phyloP scores from a whole-genome alignment of 192 early-diverging fungal genomes.

The Pilobolus umbonatus region DNA sequence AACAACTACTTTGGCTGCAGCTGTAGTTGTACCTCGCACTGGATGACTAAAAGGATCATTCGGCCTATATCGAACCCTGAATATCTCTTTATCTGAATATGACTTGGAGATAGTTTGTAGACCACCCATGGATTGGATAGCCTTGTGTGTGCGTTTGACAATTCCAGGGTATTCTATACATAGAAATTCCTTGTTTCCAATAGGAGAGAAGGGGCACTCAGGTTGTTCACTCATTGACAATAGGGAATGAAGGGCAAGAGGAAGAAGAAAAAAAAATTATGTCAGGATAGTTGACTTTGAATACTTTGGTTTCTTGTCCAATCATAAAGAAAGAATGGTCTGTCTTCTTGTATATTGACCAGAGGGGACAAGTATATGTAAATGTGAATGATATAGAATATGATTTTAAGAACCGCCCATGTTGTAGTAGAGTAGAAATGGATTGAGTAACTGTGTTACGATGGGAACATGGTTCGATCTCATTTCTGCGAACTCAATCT shows the following conservation, averaged over 20 bases:
- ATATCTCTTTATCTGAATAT: slow-evolving; percentile 32
- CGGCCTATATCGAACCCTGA: slow-evolving; percentile 53
- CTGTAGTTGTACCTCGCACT: slow-evolving; percentile 53
- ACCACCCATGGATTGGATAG: slow-evolving; percentile 46
- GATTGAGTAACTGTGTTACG: too few relatives aligned
- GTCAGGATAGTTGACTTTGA: neutral
- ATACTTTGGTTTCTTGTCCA: neutral
- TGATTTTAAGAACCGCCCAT: too few relatives aligned
- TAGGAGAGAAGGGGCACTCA: slow-evolving; percentile 6
- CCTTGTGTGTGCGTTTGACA: slow-evolving; percentile 37
- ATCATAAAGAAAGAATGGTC: neutral
- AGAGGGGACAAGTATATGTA: too few relatives aligned
- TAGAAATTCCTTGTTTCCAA: slow-evolving; percentile 34
- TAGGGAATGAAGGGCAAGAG: neutral
- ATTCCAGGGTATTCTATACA: slow-evolving; percentile 56
- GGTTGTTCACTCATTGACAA: neutral
- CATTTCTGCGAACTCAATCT: too few relatives aligned
- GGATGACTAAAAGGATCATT: slow-evolving; percentile 62
- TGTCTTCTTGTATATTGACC: too few relatives aligned
- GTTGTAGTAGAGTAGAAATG: too few relatives aligned
- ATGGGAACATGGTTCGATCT: too few relatives aligned
- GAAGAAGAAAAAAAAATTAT: slow-evolving; percentile 1
- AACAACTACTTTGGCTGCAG: slow-evolving; percentile 51
- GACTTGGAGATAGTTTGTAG: slow-evolving; percentile 41
- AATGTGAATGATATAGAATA: too few relatives aligned